phyloP scores from a whole-genome alignment of 2,329 filamentous ascomycete species.

The Penicillium sp. region DNA sequence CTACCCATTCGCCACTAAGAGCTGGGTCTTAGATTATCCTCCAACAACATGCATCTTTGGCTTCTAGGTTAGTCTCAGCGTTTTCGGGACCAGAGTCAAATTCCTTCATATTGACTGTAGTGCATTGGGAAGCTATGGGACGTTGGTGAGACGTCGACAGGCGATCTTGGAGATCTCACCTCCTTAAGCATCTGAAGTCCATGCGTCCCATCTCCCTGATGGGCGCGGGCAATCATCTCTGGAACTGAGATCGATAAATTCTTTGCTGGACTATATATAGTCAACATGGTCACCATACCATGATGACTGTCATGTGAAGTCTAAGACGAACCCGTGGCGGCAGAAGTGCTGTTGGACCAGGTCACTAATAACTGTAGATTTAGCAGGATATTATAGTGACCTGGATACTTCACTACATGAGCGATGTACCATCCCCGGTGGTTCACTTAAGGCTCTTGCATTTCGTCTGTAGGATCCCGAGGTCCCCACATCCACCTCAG shows the following conservation, averaged over 20 bases:
- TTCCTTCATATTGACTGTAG: not conserved
- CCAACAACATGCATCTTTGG: not conserved
- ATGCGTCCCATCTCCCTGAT: too few species aligned
- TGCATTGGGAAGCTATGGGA: not conserved
- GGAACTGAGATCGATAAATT: not conserved
- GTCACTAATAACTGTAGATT: fast-evolving
- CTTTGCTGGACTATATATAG: not conserved
- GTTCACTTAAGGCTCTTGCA: not conserved
- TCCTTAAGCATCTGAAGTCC: too few species aligned
- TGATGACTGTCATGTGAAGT: not conserved
- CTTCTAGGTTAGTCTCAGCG: fast-evolving
- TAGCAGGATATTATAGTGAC: not conserved
- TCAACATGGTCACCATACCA: too few species aligned
- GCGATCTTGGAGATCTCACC: not conserved
- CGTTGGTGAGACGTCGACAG: not conserved
- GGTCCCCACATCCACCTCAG: not conserved
- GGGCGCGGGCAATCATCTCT: not conserved
- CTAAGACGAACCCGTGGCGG: not conserved
- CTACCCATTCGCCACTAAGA: not conserved
- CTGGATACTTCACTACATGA: not conserved
- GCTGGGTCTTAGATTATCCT: fast-evolving
- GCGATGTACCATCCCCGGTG: not conserved
- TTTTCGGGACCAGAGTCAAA: not conserved
- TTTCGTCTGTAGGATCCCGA: not conserved
- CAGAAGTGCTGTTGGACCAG: not conserved